Conservation (phyloP, 768 basidiomycete species). For the Suillus brevipes region DNA sequence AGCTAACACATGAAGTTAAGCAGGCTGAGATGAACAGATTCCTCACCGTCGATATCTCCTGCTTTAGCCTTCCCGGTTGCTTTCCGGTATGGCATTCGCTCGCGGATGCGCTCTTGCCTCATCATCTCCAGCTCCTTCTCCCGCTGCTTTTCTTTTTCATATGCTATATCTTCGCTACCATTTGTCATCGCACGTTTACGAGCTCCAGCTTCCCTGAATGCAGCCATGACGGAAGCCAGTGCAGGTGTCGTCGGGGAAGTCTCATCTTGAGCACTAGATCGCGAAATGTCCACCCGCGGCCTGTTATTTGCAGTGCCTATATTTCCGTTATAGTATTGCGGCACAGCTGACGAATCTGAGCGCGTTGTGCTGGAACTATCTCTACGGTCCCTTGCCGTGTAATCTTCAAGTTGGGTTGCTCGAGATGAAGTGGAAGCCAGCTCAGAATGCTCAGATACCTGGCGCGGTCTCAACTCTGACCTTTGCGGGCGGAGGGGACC, state of each 20-base stretch:
- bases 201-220: conserved; percentile 63
- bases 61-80: conserved; percentile 55
- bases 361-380: conserved; percentile 54
- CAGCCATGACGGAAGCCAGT: conserved; percentile 59
- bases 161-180: conserved; percentile 53
- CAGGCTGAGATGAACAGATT: background rate
- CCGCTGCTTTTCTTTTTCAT: conserved; percentile 56
- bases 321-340: conserved; percentile 32
- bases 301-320: conserved; percentile 19
- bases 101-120: conserved; percentile 69
- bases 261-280: conserved; percentile 16
- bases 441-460: conserved; percentile 55
- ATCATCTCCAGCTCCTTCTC: conserved; percentile 64
- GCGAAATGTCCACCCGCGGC: conserved; percentile 19
- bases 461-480: conserved; percentile 61
- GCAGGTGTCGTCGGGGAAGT: conserved; percentile 41
- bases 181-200: conserved; percentile 54
- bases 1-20: background rate
- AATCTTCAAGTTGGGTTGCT: conserved; percentile 23
- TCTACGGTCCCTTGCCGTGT: conserved; percentile 34
- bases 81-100: conserved; percentile 61
- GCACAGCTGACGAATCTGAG: conserved; percentile 42
- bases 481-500: conserved; percentile 66
- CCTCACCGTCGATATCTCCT: conserved; percentile 85
- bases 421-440: conserved; percentile 47